These are phyloP conservation scores for Blastocladiella emersonii DNA, from an alignment of 371 early-diverging fungal species.

Conservation along the genomic window DNA sequence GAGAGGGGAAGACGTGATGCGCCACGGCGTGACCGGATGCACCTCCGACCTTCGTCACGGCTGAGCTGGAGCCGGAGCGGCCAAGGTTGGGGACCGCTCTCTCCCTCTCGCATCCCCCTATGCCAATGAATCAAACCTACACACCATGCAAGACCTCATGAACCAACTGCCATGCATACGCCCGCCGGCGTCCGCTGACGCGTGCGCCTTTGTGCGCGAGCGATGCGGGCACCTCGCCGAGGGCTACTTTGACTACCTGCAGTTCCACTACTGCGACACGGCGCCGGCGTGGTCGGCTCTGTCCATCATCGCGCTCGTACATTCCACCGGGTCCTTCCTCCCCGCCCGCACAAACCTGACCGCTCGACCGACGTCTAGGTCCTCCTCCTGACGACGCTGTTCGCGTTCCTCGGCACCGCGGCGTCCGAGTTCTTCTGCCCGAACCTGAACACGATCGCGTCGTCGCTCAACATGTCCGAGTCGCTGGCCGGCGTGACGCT, in stretches of 20 bases:
- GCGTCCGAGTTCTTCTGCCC: constrained; percentile 61
- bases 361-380: constrained; percentile 29
- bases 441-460: constrained; percentile 47
- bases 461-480: constrained; percentile 42
- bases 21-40: no score
- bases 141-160: no score
- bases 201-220: constrained; percentile 35
- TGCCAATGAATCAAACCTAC: no score
- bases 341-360: no score
- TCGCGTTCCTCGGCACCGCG: constrained; percentile 52
- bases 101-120: no score
- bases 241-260: constrained; percentile 44
- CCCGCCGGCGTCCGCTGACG: no score
- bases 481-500: constrained; percentile 64
- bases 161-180: no score
- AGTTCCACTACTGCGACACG: constrained; percentile 42
- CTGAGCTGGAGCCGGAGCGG: no score
- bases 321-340: not conserved
- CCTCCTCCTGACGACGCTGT: constrained; percentile 43
- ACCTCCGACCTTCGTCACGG: no score
- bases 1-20: no score
- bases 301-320: constrained; percentile 3
- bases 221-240: constrained; percentile 37
- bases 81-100: no score
- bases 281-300: not conserved